A percentile compares a stretch with the other conserved stretches of the same genome.
Conservation (phyloP, 1,284 basidiomycete species). For the Ceratorhiza oryzae-sativae region DNA sequence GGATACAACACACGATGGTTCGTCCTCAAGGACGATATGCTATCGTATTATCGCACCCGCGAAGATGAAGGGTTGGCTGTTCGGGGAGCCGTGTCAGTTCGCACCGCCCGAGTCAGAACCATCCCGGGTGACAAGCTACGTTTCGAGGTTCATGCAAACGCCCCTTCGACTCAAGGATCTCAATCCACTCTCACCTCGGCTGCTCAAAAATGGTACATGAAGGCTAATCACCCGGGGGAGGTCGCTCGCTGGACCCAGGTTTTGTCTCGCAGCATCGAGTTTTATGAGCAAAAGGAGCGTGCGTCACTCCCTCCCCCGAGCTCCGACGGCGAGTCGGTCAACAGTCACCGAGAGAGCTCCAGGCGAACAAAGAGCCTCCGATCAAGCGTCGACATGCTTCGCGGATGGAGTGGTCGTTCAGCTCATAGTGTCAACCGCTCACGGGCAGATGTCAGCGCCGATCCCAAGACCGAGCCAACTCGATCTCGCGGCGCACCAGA, state of each 20-base stretch:
- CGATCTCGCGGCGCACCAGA: neutral
- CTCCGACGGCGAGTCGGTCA: constrained; percentile 45
- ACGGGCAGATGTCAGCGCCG: neutral
- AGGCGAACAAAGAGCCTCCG: constrained; percentile 18
- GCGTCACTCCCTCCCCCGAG: constrained; percentile 2
- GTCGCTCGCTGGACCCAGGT: constrained; percentile 87
- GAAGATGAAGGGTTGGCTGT: constrained; percentile 90
- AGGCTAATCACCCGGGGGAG: constrained; percentile 89
- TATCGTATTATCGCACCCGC: constrained; percentile 90
- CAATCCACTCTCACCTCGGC: constrained; percentile 45
- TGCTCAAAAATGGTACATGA: constrained; percentile 86
- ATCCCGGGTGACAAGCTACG: constrained; percentile 67
- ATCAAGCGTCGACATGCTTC: constrained; percentile 33
- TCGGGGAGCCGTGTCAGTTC: constrained; percentile 90
- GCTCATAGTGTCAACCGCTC: constrained; percentile 24
- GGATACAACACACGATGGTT: constrained; percentile 96
- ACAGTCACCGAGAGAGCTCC: constrained; percentile 18
- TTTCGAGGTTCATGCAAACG: constrained; percentile 78
- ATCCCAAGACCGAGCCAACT: neutral
- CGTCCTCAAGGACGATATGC: constrained; percentile 83
- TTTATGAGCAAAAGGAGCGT: constrained; percentile 49
- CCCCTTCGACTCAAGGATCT: constrained; percentile 48
- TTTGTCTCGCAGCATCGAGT: constrained; percentile 76
- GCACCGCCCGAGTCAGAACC: constrained; percentile 71
- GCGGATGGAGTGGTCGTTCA: constrained; percentile 34